Base-by-base conservation (phyloP, 768 basidiomycete species). In the Pisolithus orientalis region DNA sequence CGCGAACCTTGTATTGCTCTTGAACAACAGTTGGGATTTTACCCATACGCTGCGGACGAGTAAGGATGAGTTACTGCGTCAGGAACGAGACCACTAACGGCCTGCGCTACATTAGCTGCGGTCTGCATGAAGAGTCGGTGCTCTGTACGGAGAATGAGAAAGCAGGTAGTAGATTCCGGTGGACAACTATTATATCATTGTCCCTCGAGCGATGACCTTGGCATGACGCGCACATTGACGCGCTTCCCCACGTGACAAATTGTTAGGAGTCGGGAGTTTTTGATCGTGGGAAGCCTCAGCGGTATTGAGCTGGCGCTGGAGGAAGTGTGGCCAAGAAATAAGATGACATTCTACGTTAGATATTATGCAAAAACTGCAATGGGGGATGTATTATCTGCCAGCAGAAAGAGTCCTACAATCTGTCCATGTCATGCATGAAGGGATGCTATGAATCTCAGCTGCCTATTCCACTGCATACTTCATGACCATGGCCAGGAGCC, bases 1-100 rank as follows among this genome's bases (percentile, higher is more conserved):
- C 64, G n/a, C 77, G 66, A 21, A 62, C 64, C 47, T 79, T 78
- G 59, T 75, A 78, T 46, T 75, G 72, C 0, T 77, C 70, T 46
- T 73, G 67, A 1, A 75, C 70, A 3, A 53, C 69, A 1, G 76
- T 74, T 8, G 72, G 71, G 9, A 71, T 56, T 17, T 69, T 61
- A 0, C 76, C 77, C 52, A 78, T 49, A 37, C 65, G 61, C 74
- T 74, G 47, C 29, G 28, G 21, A 47, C 24, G 13, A 13, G 32
- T 28, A 38, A 43, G 27, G 37, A 21, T 47, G 11, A 48, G 45
- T 17, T 42, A 21, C 11, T 25, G 16, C 13, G 2, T 31, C 29
- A 31, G 44, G 24, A 42, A 6, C 21, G 28, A 27, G 44, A 17
- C 14, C 28, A 59, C 63, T 27, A 37, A 67, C 67, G 39, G 62